Conservation (phyloP, 192 early-diverging fungal genomes). For the Coemansia pectinata region DNA sequence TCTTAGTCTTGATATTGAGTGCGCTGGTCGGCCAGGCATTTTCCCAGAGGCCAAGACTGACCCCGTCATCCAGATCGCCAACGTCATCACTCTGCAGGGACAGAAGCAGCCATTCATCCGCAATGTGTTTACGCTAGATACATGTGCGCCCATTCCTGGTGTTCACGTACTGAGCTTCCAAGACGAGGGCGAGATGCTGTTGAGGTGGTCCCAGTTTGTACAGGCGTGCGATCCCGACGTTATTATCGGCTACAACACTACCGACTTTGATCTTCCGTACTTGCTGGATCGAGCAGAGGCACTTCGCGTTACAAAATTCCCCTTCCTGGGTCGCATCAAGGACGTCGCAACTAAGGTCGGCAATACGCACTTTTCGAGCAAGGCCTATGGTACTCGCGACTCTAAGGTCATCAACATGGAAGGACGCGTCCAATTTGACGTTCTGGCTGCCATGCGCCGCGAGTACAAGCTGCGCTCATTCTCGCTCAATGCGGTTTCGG, state of each 20-base stretch:
- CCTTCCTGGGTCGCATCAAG: slow-evolving; percentile 79
- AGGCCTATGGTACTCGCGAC: slow-evolving; percentile 92
- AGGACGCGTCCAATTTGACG: slow-evolving; percentile 90
- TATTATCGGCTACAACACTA: slow-evolving; percentile 95
- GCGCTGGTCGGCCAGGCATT: slow-evolving; percentile 90
- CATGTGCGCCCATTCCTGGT: slow-evolving; percentile 90
- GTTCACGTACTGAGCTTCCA: slow-evolving; percentile 82
- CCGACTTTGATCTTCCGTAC: slow-evolving; percentile 97
- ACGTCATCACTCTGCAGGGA: slow-evolving; percentile 89
- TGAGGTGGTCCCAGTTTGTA: slow-evolving; percentile 86
- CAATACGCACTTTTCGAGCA: slow-evolving; percentile 74
- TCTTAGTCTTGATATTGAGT: slow-evolving; percentile 98
- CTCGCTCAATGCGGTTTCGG: slow-evolving; percentile 93
- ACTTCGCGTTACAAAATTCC: slow-evolving; percentile 74
- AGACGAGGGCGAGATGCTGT: slow-evolving; percentile 75
- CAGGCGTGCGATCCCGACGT: slow-evolving; percentile 87
- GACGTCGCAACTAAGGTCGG: slow-evolving; percentile 28
- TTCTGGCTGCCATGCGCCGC: slow-evolving; percentile 91
- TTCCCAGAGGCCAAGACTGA: slow-evolving; percentile 92
- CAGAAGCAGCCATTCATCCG: slow-evolving; percentile 86
- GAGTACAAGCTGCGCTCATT: slow-evolving; percentile 96
- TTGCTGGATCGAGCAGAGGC: slow-evolving; percentile 85
- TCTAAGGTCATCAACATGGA: slow-evolving; percentile 87
- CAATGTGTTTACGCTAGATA: slow-evolving; percentile 92
- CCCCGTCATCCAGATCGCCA: slow-evolving; percentile 97